Conservation (phyloP, 1,284 basidiomycete genomes). For the Caloboletus firmus region DNA sequence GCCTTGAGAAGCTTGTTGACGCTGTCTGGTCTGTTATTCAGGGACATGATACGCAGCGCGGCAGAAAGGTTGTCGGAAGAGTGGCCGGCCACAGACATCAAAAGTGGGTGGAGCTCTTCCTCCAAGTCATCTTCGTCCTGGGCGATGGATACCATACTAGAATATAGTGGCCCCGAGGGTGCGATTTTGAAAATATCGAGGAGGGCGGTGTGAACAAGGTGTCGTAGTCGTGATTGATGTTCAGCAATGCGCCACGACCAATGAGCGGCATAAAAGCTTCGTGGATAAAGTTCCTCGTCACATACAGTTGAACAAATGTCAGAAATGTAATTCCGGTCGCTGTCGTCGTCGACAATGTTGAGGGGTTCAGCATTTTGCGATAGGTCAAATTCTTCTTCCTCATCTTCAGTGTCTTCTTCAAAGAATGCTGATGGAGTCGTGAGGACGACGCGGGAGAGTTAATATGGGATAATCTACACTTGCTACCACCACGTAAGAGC, state of each 20-base stretch:
- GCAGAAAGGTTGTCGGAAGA: slow-evolving; percentile 53
- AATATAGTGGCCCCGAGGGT: slow-evolving; percentile 50
- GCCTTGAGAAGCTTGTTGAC: slow-evolving; percentile 45
- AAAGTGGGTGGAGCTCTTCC: slow-evolving; percentile 38
- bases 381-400: slow-evolving; percentile 33
- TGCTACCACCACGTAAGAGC: slow-evolving; percentile 52
- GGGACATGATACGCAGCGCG: slow-evolving; percentile 51
- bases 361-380: slow-evolving; percentile 18
- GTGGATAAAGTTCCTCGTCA: slow-evolving; percentile 26
- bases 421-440: slow-evolving; percentile 13
- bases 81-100: slow-evolving; percentile 43
- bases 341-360: slow-evolving; percentile 26
- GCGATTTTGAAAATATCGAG: slow-evolving; percentile 45
- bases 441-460: not conserved
- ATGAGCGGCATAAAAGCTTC: slow-evolving; percentile 45
- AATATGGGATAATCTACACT: slow-evolving; percentile 33
- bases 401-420: slow-evolving; percentile 33
- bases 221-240: slow-evolving; percentile 44
- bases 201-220: slow-evolving; percentile 44
- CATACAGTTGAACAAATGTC: slow-evolving; percentile 31
- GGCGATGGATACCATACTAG: slow-evolving; percentile 42
- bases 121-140: slow-evolving; percentile 32
- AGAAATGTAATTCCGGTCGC: slow-evolving; percentile 30
- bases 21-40: slow-evolving; percentile 34
- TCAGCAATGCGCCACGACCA: slow-evolving; percentile 48